Evolutionary conservation across 768 basidiomycete species (phyloP), one percentile per base, ranked within the genome.

Genomic region (Podaxis sp.): DNA sequence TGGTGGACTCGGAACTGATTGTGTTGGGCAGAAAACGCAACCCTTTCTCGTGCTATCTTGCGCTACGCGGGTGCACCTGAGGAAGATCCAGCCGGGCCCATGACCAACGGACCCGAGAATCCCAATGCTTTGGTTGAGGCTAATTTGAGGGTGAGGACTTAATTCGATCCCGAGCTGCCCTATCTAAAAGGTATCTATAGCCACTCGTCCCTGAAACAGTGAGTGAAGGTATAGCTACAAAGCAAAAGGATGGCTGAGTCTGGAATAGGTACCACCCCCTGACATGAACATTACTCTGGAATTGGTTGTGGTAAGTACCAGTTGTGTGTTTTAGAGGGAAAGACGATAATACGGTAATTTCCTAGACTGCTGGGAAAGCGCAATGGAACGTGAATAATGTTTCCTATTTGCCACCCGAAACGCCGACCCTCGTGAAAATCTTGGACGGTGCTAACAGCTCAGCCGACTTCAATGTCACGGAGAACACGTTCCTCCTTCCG

Each of bases 41-140:
- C 65, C 73, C 70, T 59, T 37, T 58, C 19, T 67, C 73, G 1
- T 25, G 81, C 76, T 0, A 75, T 82, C 57, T 73, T 82, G 7
- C 73, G 75, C 27, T 82, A 82, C 59, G 65, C 66, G 0, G 79
- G 79, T 5, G 79, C 81, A 12, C 75, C 76, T 0, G 43, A 64
- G 6, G 62, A 12, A 17, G 79, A 81, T 0, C 81, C 81, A 1
- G 58, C 49, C 0, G 62, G 64, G 12, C 69, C 70, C 6, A 67
- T 69, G 67, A 66, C 64, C 36, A 36, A 58, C 29, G 70, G 69
- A 5, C 67, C 68, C 19, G 38, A 40, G 15, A 67, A 68, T 57
- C 63, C 66, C 46, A 72, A 68, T 68, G 73, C 36, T 51, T 68
- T 64, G 64, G 65, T 60, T 64, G 75, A 81, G 70, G 61, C 41